Evolutionary conservation across 805 yeast species (phyloP).

Genomic region (Lipomyces sp.): DNA sequence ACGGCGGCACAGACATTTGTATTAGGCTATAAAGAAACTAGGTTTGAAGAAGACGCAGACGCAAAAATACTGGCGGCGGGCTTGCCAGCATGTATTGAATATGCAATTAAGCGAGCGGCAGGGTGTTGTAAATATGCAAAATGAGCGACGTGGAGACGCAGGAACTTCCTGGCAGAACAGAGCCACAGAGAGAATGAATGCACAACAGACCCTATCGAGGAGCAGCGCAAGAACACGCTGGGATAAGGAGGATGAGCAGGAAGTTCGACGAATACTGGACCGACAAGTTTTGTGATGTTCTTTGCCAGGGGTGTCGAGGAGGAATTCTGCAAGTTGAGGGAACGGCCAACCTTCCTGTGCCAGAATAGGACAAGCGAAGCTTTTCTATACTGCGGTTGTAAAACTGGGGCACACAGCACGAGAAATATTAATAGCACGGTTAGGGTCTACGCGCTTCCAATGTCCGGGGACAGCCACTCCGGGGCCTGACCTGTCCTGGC

Average conservation of each 20-base stretch:
- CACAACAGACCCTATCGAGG: neutral
- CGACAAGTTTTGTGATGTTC: too few relatives aligned
- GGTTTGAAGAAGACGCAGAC: neutral
- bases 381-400: rapidly evolving
- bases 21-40: neutral
- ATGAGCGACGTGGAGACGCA: neutral
- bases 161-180: neutral
- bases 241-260: neutral
- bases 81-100: neutral
- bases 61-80: neutral
- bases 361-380: neutral
- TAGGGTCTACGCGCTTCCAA: neutral
- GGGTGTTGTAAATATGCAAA: neutral
- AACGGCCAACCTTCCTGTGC: neutral
- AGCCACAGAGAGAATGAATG: neutral
- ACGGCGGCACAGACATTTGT: neutral
- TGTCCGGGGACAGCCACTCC: neutral
- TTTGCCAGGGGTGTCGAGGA: neutral
- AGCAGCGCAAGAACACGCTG: neutral
- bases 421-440: neutral
- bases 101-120: neutral
- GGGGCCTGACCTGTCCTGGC: neutral
- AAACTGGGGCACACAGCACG: neutral
- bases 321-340: neutral
- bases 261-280: neutral